Base-by-base conservation (phyloP, 108 stramenopile species). In the Bacterosira constricta region DNA sequence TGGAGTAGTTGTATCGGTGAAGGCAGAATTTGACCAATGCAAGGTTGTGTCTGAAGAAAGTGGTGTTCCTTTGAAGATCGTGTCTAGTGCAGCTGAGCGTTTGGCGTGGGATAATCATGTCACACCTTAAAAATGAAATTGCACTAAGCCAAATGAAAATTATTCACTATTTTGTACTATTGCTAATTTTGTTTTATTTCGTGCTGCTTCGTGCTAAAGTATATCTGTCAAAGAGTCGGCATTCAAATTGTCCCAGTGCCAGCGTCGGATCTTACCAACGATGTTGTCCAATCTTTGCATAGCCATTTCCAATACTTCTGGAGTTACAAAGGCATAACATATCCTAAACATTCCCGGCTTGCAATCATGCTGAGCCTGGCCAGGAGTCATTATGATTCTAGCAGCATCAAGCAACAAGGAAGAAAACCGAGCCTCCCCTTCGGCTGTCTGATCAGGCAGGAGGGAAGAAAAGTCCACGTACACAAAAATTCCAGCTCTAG, bases 11-110 rank as follows among this genome's bases (percentile, higher is more conserved):
- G 86, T 91, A 23, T 84, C 87, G 12, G 62, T 82, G 21, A 96
- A 97, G 66, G 90, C 97, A 21, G 97, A 97, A 69, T 96, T 90
- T 73, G 97, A 96, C 58, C 90, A 97, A 35, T 97, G 97, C 65
- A 79, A 83, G 63, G 63, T 54, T 8, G 83, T 96, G 35, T 74
- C 91, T 15, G 55, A 63, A 27, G 85, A 81, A 34, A 75, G 75
- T 5, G 88, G 86, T 15, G 57, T 89, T 20, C 88, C 93, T 10
- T 51, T 96, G 45, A 75, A 86, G 57, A 67, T 55, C 13, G 83
- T 96, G 20, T 63, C 84, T 21, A 85, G 79, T 6, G 38, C 61
- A 39, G 87, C 89, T 12, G 70, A 85, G 21, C 67, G 55, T 15
- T 51, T 75, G 47, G 78, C 66, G 11, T 79, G 71, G 78, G 57